A percentile compares a stretch with the other conserved stretches of the same genome.
Conservation (phyloP, 257 asterid species). For the Thymus quinquecostatus region DNA sequence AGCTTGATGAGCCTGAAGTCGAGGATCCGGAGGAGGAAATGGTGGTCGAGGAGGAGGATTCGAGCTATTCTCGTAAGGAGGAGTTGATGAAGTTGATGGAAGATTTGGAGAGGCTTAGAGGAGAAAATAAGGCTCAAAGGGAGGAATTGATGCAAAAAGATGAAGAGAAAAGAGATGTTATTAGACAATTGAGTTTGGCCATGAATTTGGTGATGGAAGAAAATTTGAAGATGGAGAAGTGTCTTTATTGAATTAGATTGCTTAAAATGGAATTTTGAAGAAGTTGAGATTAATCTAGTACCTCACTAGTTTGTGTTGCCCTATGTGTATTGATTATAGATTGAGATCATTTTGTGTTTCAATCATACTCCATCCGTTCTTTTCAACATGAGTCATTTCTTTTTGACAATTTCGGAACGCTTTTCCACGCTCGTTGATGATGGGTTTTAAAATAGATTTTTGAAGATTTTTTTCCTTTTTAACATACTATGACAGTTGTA, state of each 20-base stretch:
- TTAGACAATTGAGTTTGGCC: constrained; percentile 68
- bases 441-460: too few species aligned
- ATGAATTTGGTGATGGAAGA: constrained; percentile 70
- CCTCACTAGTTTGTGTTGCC: not conserved
- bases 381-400: too few species aligned
- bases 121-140: constrained; percentile 38
- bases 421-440: too few species aligned
- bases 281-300: not conserved
- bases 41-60: constrained; percentile 12
- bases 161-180: constrained; percentile 81
- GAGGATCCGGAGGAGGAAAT: constrained; percentile 63
- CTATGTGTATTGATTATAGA: not conserved
- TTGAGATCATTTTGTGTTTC: not conserved
- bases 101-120: constrained; percentile 50
- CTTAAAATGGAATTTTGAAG: not conserved
- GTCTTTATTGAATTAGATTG: not conserved
- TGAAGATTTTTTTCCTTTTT: too few species aligned
- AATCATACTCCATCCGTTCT: too few species aligned
- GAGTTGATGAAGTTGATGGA: constrained; percentile 45
- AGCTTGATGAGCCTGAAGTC: constrained; percentile 49
- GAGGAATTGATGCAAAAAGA: constrained; percentile 61
- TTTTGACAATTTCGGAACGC: too few species aligned
- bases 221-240: constrained; percentile 32
- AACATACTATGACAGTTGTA: too few species aligned
- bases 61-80: not conserved